Conservation (phyloP, 495 filamentous ascomycete genomes). For the Podospora tetraspora region DNA sequence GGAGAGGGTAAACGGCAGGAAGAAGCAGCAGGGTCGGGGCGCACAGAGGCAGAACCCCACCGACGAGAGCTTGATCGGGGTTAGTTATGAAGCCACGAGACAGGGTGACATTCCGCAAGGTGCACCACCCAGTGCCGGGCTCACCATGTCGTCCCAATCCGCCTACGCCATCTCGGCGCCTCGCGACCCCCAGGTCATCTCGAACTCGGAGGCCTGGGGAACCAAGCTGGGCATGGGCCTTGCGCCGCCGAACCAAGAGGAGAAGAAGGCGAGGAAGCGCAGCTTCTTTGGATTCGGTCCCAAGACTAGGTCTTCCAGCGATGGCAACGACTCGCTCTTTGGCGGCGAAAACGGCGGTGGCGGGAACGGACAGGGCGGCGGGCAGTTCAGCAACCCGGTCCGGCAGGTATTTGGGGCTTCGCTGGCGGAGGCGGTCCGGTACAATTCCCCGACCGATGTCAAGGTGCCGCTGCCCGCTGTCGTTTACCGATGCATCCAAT, state of each 20-base stretch:
- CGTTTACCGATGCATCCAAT: conserved; percentile 94
- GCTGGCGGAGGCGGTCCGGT: conserved; percentile 79
- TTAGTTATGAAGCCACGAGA: conserved; percentile 80
- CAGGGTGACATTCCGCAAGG: conserved; percentile 53
- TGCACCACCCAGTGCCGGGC: conserved; percentile 20
- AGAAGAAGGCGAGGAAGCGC: conserved; percentile 78
- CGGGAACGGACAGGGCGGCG: conserved; percentile 19
- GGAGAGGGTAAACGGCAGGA: conserved; percentile 43
- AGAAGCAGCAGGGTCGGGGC: conserved; percentile 43
- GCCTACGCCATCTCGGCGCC: conserved; percentile 75
- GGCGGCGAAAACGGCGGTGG: conserved; percentile 29
- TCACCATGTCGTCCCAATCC: conserved; percentile 32
- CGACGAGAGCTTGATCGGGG: conserved; percentile 59
- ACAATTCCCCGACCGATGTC: conserved; percentile 65
- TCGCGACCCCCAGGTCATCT: conserved; percentile 78
- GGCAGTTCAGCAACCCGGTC: conserved; percentile 52
- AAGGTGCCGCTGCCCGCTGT: conserved; percentile 81
- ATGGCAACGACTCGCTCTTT: conserved; percentile 45
- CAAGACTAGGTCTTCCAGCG: conserved; percentile 45
- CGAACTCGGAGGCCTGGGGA: conserved; percentile 83
- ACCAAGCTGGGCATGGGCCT: conserved; percentile 52
- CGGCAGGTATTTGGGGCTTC: conserved; percentile 82
- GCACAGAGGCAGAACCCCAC: conserved; percentile 25
- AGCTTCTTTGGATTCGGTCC: conserved; percentile 89
- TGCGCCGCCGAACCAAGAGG: conserved; percentile 54